These are phyloP conservation scores for Suillus sp. DNA, from an alignment of 768 basidiomycete species.

Conservation along the genomic window DNA sequence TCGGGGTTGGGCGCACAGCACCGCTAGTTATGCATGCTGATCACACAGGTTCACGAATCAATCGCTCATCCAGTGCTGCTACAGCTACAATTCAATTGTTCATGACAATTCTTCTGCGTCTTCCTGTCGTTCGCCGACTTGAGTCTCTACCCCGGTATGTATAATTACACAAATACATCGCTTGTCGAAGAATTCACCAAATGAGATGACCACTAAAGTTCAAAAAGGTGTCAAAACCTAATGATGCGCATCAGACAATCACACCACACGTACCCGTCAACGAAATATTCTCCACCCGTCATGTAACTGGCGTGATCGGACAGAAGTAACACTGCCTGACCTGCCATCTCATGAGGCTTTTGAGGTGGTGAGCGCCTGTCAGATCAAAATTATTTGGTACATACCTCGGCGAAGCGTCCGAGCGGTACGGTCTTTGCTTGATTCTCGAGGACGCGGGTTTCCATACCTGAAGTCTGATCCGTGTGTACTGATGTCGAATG, in stretches of 20 bases:
- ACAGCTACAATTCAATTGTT: not conserved
- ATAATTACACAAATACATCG: no score
- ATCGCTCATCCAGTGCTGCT: not conserved
- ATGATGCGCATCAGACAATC: not conserved
- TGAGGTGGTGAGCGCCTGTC: not conserved
- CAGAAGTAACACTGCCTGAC: conserved; percentile 55
- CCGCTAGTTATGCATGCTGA: not conserved
- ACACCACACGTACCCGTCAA: conserved; percentile 51
- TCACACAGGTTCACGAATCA: not conserved
- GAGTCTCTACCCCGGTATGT: not conserved
- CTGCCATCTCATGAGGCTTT: conserved; percentile 59
- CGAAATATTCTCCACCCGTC: conserved; percentile 59
- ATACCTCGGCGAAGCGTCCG: conserved; percentile 57
- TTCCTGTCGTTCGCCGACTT: not conserved
- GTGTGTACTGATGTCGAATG: conserved; percentile 47
- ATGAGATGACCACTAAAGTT: conserved; percentile 30
- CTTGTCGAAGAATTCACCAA: conserved; percentile 23
- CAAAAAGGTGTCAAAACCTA: not conserved
- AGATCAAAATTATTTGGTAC: not conserved
- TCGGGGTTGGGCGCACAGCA: not conserved
- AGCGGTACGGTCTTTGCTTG: conserved; percentile 56
- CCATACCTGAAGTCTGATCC: conserved; percentile 60
- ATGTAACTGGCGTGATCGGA: conserved; percentile 55
- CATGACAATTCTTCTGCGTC: not conserved
- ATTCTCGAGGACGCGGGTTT: conserved; percentile 45